Conservation (phyloP, 2,329 filamentous ascomycete genomes). For the Pseudocercospora fuligena region DNA sequence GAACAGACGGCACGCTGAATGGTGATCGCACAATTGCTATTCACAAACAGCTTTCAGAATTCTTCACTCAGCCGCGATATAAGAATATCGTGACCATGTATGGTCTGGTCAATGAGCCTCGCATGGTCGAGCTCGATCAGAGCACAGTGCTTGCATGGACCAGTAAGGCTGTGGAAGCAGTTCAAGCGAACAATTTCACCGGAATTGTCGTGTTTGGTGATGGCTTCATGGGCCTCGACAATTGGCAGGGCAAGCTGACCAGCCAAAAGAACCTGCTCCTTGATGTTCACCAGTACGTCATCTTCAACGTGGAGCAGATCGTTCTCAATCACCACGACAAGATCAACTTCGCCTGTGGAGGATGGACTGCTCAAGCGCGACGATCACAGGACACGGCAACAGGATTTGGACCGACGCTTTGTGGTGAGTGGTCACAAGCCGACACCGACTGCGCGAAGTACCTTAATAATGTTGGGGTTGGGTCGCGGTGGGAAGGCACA, state of each 20-base stretch:
- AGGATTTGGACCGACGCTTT: constrained; percentile 90
- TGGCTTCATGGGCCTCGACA: constrained; percentile 87
- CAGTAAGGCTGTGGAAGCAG: constrained; percentile 68
- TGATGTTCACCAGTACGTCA: constrained; percentile 98
- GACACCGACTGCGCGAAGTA: constrained; percentile 90
- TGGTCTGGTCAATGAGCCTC: constrained; percentile 91
- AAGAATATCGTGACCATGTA: constrained; percentile 91
- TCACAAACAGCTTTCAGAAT: constrained; percentile 83
- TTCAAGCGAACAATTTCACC: constrained; percentile 76
- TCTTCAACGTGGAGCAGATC: constrained; percentile 92
- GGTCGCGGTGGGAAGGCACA: constrained; percentile 91
- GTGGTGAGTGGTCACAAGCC: constrained; percentile 96
- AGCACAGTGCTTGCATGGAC: constrained; percentile 80
- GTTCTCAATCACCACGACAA: constrained; percentile 80
- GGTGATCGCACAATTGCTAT: constrained; percentile 82
- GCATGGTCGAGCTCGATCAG: constrained; percentile 71
- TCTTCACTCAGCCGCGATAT: constrained; percentile 93
- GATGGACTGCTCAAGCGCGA: constrained; percentile 80
- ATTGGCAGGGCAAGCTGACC: constrained; percentile 86
- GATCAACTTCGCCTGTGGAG: constrained; percentile 82
- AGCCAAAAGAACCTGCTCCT: constrained; percentile 75
- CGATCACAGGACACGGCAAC: constrained; percentile 72
- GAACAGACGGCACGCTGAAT: constrained; percentile 80
- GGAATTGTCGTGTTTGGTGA: constrained; percentile 85
- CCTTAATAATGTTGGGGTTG: constrained; percentile 87